These are phyloP conservation scores for Xylariaceae sp. DNA, from an alignment of 2,329 filamentous ascomycete genomes.

Conservation along the genomic window DNA sequence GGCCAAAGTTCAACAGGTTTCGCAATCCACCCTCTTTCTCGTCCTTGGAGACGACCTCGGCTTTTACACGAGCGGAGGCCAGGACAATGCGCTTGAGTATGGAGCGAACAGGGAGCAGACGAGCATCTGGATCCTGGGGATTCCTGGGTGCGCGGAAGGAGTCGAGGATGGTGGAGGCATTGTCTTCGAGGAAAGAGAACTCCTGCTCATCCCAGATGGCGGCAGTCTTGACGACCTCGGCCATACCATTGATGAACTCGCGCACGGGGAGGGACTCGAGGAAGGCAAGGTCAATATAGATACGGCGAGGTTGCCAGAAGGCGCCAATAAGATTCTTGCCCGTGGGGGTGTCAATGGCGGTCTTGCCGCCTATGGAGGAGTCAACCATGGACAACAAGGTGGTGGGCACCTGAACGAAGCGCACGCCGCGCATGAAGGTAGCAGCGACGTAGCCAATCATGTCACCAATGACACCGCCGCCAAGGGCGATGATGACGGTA, in stretches of 20 bases:
- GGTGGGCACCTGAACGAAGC: conserved; percentile 94
- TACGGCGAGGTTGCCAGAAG: conserved; percentile 92
- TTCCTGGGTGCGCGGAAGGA: conserved; percentile 55
- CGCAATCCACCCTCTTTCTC: conserved; percentile 90
- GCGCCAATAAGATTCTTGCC: conserved; percentile 95
- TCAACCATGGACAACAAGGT: conserved; percentile 96
- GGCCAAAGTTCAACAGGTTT: conserved; percentile 94
- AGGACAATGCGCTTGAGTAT: conserved; percentile 76
- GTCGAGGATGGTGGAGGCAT: conserved; percentile 69
- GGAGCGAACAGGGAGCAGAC: conserved; percentile 65
- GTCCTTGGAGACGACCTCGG: conserved; percentile 87
- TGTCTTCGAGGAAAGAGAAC: conserved; percentile 77
- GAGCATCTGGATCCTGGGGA: conserved; percentile 45
- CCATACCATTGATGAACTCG: conserved; percentile 98
- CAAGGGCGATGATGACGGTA: conserved; percentile 89
- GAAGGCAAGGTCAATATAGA: conserved; percentile 92
- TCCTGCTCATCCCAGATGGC: conserved; percentile 91
- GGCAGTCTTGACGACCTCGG: conserved; percentile 95
- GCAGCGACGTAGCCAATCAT: conserved; percentile 97
- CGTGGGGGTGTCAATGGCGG: conserved; percentile 90
- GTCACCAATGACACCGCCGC: conserved; percentile 94
- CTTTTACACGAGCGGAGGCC: conserved; percentile 89
- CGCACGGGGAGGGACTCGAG: conserved; percentile 82
- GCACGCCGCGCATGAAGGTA: conserved; percentile 96
- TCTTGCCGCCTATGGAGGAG: conserved; percentile 97